These are phyloP conservation scores for Ilex paraguariensis DNA, from an alignment of 305 asterid genomes.

Conservation along the genomic window DNA sequence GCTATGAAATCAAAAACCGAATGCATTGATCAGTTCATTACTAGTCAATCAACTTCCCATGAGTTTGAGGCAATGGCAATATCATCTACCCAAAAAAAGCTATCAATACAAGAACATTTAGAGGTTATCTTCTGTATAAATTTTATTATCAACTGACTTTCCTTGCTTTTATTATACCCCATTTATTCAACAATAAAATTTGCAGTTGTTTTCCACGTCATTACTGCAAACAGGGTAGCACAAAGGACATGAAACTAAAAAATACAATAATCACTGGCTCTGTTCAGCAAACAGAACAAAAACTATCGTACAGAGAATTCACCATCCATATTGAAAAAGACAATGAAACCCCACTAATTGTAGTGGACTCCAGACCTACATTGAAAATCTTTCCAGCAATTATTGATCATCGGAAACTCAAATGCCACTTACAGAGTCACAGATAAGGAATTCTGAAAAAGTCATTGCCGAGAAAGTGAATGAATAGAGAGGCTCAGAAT, in stretches of 20 bases:
- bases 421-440: slow-evolving; percentile 37
- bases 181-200: not conserved
- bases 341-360: slow-evolving; percentile 35
- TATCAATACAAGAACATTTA: no score
- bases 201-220: not conserved
- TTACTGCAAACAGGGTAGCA: not conserved
- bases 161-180: not conserved
- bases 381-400: slow-evolving; percentile 39
- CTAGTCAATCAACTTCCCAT: not conserved
- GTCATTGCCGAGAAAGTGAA: slow-evolving; percentile 5
- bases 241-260: not conserved
- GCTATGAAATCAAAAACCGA: not conserved
- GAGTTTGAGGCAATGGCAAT: not conserved
- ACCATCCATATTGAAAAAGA: slow-evolving; percentile 33
- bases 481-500: slow-evolving; percentile 23
- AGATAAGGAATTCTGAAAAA: slow-evolving; percentile 17
- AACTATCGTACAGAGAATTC: slow-evolving; percentile 14
- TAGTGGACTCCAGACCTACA: slow-evolving; percentile 47
- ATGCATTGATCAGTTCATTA: no score
- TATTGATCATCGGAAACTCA: slow-evolving; percentile 31
- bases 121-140: no score
- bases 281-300: not conserved
- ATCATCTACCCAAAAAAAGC: not conserved
- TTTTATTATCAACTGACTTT: not conserved
- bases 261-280: not conserved